Evolutionary conservation across 495 filamentous ascomycete genomes (phyloP), one percentile per base, ranked within the genome.

Genomic region (Cercophora scortea): DNA sequence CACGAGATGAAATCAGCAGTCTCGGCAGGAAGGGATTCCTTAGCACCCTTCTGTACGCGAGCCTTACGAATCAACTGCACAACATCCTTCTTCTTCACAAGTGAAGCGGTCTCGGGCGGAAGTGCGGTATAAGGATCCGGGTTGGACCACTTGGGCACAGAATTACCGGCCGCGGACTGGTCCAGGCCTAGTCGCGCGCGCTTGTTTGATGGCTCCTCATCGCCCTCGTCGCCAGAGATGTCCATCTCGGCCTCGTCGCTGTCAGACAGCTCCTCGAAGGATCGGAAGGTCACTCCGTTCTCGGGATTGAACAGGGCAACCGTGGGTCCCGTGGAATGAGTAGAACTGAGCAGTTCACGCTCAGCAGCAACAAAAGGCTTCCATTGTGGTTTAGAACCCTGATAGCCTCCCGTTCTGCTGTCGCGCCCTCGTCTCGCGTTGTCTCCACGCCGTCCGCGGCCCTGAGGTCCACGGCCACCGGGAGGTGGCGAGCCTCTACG

Each of bases 61-160:
- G 90, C 86, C 56, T 94, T 95, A 56, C 89, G 82, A 57, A 96
- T 95, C 48, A 93, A 62, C 56, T 91, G 84, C 25, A 96, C 87
- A 32, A 95, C 82, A 53, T 95, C 88, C 56, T 86, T 83, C 64
- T 83, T 86, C 60, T 89, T 89, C 15, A 72, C 72, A 38, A 78
- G 74, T 40, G 55, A 40, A 62, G 75, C 57, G 78, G 55, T 80
- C 58, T 87, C 84, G 7, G 88, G 88, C 6, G 90, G 90, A 8
- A 93, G 71, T 3, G 75, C 84, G 4, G 87, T 93, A 68, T 95
- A 96, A 0, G 89, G 89, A 67, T 96, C 90, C 4, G 90, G 89
- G 59, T 96, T 96, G 1, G 89, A 95, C 90, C 90, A 96, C 65
- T 84, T 87, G 0, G 89, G 89, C 3, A 66, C 51, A 54, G 61